Evolutionary conservation across 2,329 filamentous ascomycete species (phyloP).

Genomic region (Stachybotrys chlorohalonatus): DNA sequence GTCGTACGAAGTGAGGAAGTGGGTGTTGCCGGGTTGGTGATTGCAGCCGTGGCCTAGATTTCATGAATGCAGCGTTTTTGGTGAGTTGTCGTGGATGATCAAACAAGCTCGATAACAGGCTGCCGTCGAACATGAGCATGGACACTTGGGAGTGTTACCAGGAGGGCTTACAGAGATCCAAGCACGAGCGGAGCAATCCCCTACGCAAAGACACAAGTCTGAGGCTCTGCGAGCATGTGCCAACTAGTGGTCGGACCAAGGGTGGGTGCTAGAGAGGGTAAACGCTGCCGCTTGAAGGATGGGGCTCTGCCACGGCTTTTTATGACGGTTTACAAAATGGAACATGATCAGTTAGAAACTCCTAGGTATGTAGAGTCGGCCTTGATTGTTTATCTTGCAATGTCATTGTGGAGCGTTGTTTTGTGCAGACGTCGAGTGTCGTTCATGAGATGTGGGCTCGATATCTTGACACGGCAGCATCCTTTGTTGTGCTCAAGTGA

Average conservation of each 20-base stretch:
- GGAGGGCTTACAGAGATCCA: not conserved
- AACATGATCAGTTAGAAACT: not conserved
- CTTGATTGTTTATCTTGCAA: not conserved
- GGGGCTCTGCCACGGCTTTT: not conserved
- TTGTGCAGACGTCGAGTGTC: not conserved
- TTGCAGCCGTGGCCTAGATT: conserved; percentile 73
- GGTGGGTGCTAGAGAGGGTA: not conserved
- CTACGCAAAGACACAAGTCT: not conserved
- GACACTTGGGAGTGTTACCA: not conserved
- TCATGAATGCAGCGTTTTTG: not conserved
- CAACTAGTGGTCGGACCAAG: not conserved
- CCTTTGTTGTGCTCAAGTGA: no score
- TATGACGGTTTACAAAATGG: not conserved
- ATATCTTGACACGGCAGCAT: no score
- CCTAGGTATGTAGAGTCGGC: not conserved
- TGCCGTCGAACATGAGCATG: no score
- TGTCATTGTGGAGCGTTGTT: not conserved
- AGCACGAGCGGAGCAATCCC: not conserved
- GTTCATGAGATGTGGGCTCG: not conserved
- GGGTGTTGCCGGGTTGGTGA: conserved; percentile 73
- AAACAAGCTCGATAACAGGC: no score
- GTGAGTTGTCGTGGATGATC: not conserved
- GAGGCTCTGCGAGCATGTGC: not conserved
- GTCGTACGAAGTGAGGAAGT: conserved; percentile 88
- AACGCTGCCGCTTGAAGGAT: not conserved